A percentile compares a stretch with the other conserved stretches of the same genome.
Evolutionary conservation across 352 stramenopile species (phyloP).

Genomic region (Peronospora destructor): DNA sequence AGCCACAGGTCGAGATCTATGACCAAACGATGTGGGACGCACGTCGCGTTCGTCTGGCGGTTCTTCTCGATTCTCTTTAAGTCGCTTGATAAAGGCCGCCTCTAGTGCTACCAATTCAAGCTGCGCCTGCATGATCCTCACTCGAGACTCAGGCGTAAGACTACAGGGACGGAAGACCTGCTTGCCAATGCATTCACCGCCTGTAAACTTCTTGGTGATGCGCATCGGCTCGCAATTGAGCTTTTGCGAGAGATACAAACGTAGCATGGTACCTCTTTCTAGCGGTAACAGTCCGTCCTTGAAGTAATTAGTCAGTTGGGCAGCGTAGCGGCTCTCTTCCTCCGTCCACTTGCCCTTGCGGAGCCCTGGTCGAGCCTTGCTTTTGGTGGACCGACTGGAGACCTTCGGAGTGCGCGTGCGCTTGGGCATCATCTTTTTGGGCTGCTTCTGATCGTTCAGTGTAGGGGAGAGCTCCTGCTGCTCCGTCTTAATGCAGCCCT

Average conservation of each 20-base stretch:
- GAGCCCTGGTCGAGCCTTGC: slow-evolving; percentile 77
- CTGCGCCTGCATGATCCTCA: slow-evolving; percentile 67
- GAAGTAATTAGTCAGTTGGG: slow-evolving; percentile 76
- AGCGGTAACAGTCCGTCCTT: slow-evolving; percentile 78
- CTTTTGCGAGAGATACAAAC: slow-evolving; percentile 87
- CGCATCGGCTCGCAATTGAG: slow-evolving; percentile 90
- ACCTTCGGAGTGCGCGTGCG: slow-evolving; percentile 49
- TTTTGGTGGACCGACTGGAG: slow-evolving; percentile 68
- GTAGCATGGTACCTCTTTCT: slow-evolving; percentile 85
- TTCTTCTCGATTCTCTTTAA: slow-evolving; percentile 78
- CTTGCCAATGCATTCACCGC: slow-evolving; percentile 87
- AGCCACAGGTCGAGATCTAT: slow-evolving; percentile 19
- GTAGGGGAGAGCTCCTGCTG: slow-evolving; percentile 15
- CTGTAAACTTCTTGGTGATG: slow-evolving; percentile 91
- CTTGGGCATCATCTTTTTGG: slow-evolving; percentile 50
- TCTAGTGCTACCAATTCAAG: slow-evolving; percentile 66
- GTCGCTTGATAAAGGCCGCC: slow-evolving; percentile 64
- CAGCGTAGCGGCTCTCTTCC: slow-evolving; percentile 70
- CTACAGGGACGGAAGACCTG: slow-evolving; percentile 78
- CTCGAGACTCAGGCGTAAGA: slow-evolving; percentile 53
- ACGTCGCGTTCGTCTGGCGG: slow-evolving; percentile 50
- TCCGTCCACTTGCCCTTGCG: slow-evolving; percentile 85
- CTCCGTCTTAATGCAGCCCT: slow-evolving; percentile 22
- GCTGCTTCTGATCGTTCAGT: slow-evolving; percentile 23
- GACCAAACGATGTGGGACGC: slow-evolving; percentile 13